Evolutionary conservation across 23 red algal genomes (phyloP).

Genomic region (Gracilaria gracilis): DNA sequence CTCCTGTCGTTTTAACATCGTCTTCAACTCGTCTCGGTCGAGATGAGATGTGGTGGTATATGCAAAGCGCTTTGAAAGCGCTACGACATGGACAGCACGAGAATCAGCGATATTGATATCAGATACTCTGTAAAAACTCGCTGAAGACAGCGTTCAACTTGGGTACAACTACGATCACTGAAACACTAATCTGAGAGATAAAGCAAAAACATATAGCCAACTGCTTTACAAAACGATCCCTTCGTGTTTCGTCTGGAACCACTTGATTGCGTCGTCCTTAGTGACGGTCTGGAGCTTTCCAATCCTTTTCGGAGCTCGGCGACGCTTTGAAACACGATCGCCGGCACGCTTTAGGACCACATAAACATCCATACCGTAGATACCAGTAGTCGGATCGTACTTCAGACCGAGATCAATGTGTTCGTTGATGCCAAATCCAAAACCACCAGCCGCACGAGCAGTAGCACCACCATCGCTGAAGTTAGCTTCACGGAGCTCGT

Average conservation of each 20-base stretch:
- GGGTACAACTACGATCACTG: neutral
- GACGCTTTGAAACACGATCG: slow-evolving; percentile 87
- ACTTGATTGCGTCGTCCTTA: slow-evolving; percentile 98
- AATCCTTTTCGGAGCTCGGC: slow-evolving; percentile 67
- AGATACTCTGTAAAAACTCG: neutral
- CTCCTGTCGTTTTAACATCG: slow-evolving; percentile 67
- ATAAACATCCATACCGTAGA: slow-evolving; percentile 99
- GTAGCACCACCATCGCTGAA: slow-evolving; percentile 71
- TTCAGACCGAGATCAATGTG: slow-evolving; percentile 98
- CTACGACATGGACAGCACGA: neutral
- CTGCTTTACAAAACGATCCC: slow-evolving; percentile 79
- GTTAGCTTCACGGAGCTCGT: slow-evolving; percentile 87
- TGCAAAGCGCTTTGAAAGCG: slow-evolving; percentile 28
- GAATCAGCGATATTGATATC: neutral
- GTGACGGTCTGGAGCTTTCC: slow-evolving; percentile 87
- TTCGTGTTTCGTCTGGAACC: slow-evolving; percentile 95
- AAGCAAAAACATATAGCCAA: neutral
- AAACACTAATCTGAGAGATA: neutral
- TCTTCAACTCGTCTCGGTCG: slow-evolving; percentile 60
- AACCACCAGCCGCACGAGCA: slow-evolving; percentile 71
- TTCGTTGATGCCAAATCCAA: slow-evolving; percentile 98
- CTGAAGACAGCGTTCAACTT: neutral
- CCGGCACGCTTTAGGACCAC: slow-evolving; percentile 93
- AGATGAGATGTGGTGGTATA: slow-evolving; percentile 82
- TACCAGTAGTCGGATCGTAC: slow-evolving; percentile 98